Base-by-base conservation (phyloP, 257 asterid genomes). In the Przewalskia tangutica region DNA sequence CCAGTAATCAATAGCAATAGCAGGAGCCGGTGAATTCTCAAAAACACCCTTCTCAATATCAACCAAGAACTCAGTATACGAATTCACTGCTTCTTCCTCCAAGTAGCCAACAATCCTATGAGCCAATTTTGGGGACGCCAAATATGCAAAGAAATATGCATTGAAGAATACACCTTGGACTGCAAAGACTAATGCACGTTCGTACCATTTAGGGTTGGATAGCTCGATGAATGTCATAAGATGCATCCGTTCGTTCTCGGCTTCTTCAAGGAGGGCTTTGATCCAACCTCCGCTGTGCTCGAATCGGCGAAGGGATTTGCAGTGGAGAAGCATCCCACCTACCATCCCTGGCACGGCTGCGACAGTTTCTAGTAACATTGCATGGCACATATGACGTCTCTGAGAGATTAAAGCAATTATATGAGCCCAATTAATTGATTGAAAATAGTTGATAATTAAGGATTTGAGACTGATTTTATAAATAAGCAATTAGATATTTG, bases 1-100 rank as follows among this genome's bases (percentile, higher is more conserved):
- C 98, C 98, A 95, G 46, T 95, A 95, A 64, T 95, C 98, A 18
- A 95, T 83, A 27, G 98, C 97, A 63, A 93, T 95, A 14, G 98
- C 98, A 1, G 98, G 98, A 1, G 98, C 97, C 0, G 98, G 95
- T 0, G 89, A 94, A 40, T 95, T 95, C 82, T 91, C 88, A 2
- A 91, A 90, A 60, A 14, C 86, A 11, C 98, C 98, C 27, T 89
- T 90, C 81, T 95, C 98, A 79, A 80, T 77, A 77, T 90, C 91
- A 53, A 82, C 86, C 53, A 81, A 82, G 82, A 91, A 92, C 84
- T 92, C 97, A 0, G 91, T 88, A 50, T 90, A 92, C 0, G 94
- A 92, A 48, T 92, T 91, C 55, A 92, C 88, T 9, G 97, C 96
- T 27, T 90, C 96, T 77, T 91, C 96, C 62, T 91, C 96, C 84